Percentiles rank a stretch among this genome's conserved stretches.
Conservation (phyloP, 352 stramenopile genomes). For the Globisporangium recalcitrans region DNA sequence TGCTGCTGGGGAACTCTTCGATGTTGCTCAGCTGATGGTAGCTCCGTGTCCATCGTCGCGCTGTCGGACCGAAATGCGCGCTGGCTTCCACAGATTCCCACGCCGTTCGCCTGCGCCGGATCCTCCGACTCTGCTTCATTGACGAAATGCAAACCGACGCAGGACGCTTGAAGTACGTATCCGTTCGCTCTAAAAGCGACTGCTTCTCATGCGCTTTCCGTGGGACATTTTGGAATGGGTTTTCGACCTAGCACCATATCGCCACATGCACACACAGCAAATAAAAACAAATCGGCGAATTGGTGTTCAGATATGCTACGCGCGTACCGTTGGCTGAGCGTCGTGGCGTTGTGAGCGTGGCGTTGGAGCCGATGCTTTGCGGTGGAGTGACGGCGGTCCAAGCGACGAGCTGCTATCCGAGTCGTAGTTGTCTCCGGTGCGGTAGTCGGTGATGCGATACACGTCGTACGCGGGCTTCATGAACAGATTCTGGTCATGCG, state of each 20-base stretch:
- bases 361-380: conserved; percentile 57
- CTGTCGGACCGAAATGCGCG: conserved; percentile 47
- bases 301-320: too few species aligned
- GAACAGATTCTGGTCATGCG: conserved; percentile 7
- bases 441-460: conserved; percentile 24
- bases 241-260: not conserved
- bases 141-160: conserved; percentile 51
- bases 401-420: conserved; percentile 44
- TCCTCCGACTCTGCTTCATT: conserved; percentile 37
- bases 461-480: conserved; percentile 28
- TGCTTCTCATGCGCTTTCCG: conserved; percentile 28
- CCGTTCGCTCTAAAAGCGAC: conserved; percentile 54
- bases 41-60: conserved; percentile 58
- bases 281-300: not conserved
- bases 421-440: conserved; percentile 23
- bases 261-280: not conserved
- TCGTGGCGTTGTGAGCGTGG: conserved; percentile 28
- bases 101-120: conserved; percentile 32
- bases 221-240: not conserved
- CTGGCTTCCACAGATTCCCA: conserved; percentile 63
- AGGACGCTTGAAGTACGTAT: conserved; percentile 43
- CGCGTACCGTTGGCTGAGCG: not conserved
- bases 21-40: conserved; percentile 63
- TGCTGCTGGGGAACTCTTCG: conserved; percentile 34
- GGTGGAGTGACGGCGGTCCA: conserved; percentile 31